Percentiles rank a stretch among this genome's conserved stretches.
Conservation (phyloP, 176 grass and related monocot species). For the Oryza rufipogon region DNA sequence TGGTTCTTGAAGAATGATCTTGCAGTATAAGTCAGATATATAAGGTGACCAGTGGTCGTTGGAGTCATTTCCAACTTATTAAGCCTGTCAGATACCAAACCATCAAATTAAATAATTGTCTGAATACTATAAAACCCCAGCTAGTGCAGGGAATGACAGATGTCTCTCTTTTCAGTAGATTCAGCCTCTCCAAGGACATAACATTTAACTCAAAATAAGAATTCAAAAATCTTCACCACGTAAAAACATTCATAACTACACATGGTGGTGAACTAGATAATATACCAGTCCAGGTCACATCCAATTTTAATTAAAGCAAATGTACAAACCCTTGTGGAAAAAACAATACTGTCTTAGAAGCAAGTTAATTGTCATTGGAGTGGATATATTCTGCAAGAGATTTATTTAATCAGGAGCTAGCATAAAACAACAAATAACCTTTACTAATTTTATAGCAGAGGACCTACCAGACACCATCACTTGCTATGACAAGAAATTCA, state of each 20-base stretch:
- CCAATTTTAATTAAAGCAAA: neutral
- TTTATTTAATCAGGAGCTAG: neutral
- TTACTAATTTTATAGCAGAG: constrained; percentile 12
- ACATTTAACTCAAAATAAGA: neutral
- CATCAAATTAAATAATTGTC: neutral
- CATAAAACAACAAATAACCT: neutral
- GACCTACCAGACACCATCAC: constrained; percentile 52
- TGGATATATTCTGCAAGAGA: neutral
- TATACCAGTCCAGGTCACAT: neutral
- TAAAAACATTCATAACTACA: neutral
- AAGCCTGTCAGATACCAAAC: neutral
- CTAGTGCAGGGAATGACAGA: neutral
- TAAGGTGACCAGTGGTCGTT: neutral
- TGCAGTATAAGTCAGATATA: neutral
- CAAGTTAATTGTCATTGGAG: neutral
- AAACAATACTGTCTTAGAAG: neutral
- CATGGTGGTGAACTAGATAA: neutral
- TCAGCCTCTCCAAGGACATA: neutral
- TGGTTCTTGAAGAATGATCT: neutral
- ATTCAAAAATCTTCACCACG: neutral
- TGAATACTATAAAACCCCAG: neutral
- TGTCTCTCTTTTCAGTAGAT: neutral
- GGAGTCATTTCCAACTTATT: neutral
- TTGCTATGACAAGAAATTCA: constrained; percentile 51
- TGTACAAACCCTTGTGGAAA: neutral